Conservation (phyloP, 2,329 filamentous ascomycete species). For the Aspergillus proliferans region DNA sequence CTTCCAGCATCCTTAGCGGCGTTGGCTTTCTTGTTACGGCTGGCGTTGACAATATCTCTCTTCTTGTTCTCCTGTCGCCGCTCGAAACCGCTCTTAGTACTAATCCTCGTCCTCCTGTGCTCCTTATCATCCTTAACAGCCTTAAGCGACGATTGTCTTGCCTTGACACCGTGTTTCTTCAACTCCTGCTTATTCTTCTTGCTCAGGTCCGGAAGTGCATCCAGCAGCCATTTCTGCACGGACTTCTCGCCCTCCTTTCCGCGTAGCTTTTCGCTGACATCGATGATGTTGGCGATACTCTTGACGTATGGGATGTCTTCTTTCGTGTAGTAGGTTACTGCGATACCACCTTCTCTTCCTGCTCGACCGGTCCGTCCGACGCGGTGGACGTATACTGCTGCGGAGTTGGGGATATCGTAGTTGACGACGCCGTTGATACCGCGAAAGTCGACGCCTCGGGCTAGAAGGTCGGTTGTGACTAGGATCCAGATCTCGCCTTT, state of each 20-base stretch:
- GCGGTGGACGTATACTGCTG: conserved; percentile 85
- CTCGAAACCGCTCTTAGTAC: conserved; percentile 50
- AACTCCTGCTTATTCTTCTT: conserved; percentile 80
- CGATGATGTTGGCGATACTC: conserved; percentile 87
- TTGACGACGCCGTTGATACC: conserved; percentile 96
- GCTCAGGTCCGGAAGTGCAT: conserved; percentile 73
- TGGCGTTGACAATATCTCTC: conserved; percentile 40
- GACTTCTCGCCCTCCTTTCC: conserved; percentile 47
- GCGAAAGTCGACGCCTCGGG: conserved; percentile 87
- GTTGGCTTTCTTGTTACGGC: conserved; percentile 28
- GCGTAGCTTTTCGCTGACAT: conserved; percentile 67
- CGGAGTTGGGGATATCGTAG: conserved; percentile 91
- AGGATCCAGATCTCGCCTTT: conserved; percentile 92
- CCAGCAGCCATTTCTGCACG: conserved; percentile 79
- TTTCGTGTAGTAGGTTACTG: conserved; percentile 90
- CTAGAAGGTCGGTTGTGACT: conserved; percentile 89
- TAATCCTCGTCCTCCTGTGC: conserved; percentile 61
- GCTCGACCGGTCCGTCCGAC: conserved; percentile 87
- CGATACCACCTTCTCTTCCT: conserved; percentile 78
- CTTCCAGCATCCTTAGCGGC: conserved; percentile 15
- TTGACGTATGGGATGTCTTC: conserved; percentile 89
- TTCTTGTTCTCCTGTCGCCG: conserved; percentile 41
- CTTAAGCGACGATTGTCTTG: conserved; percentile 47
- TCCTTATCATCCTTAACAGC: conserved; percentile 38
- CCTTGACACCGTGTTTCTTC: conserved; percentile 75